Conservation (phyloP, 1,284 basidiomycete genomes). For the Irpex sp. region DNA sequence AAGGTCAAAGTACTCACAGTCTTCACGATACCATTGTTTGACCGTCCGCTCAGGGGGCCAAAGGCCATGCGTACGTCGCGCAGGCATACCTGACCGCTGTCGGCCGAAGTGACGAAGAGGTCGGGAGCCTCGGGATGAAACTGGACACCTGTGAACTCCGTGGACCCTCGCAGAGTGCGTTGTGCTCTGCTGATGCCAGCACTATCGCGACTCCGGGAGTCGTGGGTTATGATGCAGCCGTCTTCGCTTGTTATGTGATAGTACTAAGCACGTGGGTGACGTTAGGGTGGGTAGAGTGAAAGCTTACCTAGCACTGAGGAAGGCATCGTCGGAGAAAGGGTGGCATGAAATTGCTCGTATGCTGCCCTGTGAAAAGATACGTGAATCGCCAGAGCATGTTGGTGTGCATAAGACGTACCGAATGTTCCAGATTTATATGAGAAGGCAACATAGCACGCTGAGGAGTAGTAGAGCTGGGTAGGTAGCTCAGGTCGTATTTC, state of each 20-base stretch:
- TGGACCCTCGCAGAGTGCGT: slow-evolving; percentile 44
- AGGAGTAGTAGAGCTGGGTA: too few relatives aligned
- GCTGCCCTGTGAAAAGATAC: slow-evolving; percentile 43
- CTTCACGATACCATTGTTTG: slow-evolving; percentile 51
- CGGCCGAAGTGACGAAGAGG: slow-evolving; percentile 64
- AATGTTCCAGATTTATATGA: slow-evolving; percentile 24
- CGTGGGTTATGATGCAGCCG: slow-evolving; percentile 60
- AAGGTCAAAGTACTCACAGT: slow-evolving; percentile 28
- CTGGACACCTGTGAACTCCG: slow-evolving; percentile 59
- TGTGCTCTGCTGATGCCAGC: slow-evolving; percentile 36
- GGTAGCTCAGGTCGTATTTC: too few relatives aligned
- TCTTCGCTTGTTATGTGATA: slow-evolving; percentile 50
- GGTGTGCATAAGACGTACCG: slow-evolving; percentile 14
- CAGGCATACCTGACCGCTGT: slow-evolving; percentile 52
- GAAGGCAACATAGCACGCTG: slow-evolving; percentile 16
- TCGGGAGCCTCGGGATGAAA: slow-evolving; percentile 64
- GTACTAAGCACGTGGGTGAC: not conserved
- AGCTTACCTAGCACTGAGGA: slow-evolving; percentile 60
- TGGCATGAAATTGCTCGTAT: slow-evolving; percentile 62
- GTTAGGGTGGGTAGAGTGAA: not conserved
- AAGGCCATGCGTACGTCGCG: slow-evolving; percentile 79
- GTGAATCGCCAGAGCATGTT: slow-evolving; percentile 12
- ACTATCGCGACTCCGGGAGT: slow-evolving; percentile 38
- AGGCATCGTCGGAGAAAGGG: slow-evolving; percentile 59
- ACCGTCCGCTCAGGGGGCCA: slow-evolving; percentile 40